These are phyloP conservation scores for Sporothrix pseudoabietina DNA, from an alignment of 2,329 filamentous ascomycete species.

Conservation along the genomic window DNA sequence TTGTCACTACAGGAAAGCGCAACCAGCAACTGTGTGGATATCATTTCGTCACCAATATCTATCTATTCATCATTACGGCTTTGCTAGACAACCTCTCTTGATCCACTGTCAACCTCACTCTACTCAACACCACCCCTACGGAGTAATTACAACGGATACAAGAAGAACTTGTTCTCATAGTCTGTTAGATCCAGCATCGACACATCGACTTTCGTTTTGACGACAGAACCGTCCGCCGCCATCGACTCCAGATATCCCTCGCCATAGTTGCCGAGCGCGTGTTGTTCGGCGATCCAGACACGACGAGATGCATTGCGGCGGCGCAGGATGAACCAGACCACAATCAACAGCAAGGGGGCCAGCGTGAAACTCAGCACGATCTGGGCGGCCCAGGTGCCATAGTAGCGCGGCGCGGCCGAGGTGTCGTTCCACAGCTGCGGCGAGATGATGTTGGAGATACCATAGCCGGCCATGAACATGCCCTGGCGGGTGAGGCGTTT, in stretches of 20 bases:
- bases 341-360: slow-evolving; percentile 42
- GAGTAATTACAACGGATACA: slow-evolving; percentile 44
- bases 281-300: slow-evolving; percentile 39
- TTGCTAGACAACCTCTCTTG: not conserved
- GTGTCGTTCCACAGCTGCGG: slow-evolving; percentile 39
- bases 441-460: slow-evolving; percentile 39
- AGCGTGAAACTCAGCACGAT: slow-evolving; percentile 43
- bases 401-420: slow-evolving; percentile 40
- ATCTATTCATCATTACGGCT: not conserved
- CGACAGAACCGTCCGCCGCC: slow-evolving; percentile 25
- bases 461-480: slow-evolving; percentile 40
- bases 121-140: slow-evolving; percentile 25
- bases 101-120: not conserved
- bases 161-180: slow-evolving; percentile 45
- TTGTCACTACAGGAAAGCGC: not conserved
- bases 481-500: slow-evolving; percentile 42
- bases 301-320: slow-evolving; percentile 41
- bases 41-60: not conserved
- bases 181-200: slow-evolving; percentile 46
- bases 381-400: slow-evolving; percentile 41
- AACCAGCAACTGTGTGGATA: not conserved
- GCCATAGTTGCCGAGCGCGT: slow-evolving; percentile 33
- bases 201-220: slow-evolving; percentile 42
- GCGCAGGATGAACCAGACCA: slow-evolving; percentile 42
- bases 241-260: slow-evolving; percentile 31